Percentiles rank a stretch among this genome's conserved stretches.
These are phyloP conservation scores for Cucurbita maxima DNA, from an alignment of 306 rosid species.

Conservation along the genomic window DNA sequence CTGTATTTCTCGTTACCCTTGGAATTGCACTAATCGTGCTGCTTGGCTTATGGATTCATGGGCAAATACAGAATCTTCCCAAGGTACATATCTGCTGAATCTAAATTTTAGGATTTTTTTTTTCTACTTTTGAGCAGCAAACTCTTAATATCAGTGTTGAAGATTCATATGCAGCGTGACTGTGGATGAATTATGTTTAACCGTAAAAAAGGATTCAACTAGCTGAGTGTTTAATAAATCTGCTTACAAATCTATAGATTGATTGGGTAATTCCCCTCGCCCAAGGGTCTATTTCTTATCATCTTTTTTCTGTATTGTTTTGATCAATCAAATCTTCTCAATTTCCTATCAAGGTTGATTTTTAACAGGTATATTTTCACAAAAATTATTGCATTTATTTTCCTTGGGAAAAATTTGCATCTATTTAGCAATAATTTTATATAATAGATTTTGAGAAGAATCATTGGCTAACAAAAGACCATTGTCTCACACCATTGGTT, in stretches of 20 bases:
- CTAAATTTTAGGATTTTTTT: background rate
- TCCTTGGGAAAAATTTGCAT: background rate
- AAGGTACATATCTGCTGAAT: slow-evolving; percentile 37
- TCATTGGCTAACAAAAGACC: background rate
- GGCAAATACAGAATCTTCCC: slow-evolving; percentile 73
- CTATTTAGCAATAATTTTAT: background rate
- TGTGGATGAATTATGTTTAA: background rate
- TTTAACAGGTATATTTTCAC: background rate
- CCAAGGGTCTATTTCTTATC: background rate
- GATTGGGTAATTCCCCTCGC: background rate
- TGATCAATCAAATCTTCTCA: background rate
- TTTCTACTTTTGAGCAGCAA: background rate
- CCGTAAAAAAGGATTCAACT: background rate
- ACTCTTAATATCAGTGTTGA: background rate
- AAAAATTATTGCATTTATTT: background rate
- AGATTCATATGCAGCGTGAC: background rate
- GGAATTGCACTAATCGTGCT: slow-evolving; percentile 69
- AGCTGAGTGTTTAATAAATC: background rate
- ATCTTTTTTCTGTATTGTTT: background rate
- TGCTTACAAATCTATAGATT: background rate
- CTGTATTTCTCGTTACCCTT: slow-evolving; percentile 82
- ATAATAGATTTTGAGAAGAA: background rate
- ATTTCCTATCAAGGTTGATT: background rate
- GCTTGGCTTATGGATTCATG: slow-evolving; percentile 61
- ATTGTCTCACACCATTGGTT: background rate